phyloP scores from a whole-genome alignment of 148 eudicot species.

The Persicaria tinctoria region DNA sequence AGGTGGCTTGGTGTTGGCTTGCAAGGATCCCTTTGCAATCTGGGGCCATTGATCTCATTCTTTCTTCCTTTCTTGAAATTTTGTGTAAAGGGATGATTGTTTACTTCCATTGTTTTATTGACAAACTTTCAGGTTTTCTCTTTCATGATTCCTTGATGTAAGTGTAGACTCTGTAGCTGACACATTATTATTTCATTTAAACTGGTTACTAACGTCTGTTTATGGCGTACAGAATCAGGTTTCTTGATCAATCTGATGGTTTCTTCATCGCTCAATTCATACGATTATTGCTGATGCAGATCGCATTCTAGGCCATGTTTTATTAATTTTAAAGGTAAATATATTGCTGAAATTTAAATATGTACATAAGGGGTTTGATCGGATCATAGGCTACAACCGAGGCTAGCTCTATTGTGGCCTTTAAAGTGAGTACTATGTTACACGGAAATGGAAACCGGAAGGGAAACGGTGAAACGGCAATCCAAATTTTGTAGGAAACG shows the following conservation, averaged over 20 bases:
- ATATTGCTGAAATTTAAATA: too few relatives aligned
- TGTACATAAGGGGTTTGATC: too few relatives aligned
- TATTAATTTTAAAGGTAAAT: too few relatives aligned
- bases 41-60: conserved; percentile 51
- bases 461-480: too few relatives aligned
- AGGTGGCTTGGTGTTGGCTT: conserved; percentile 15
- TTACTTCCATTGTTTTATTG: conserved; percentile 72
- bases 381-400: too few relatives aligned
- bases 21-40: conserved; percentile 34
- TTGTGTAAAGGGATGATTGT: conserved; percentile 74
- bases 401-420: too few relatives aligned
- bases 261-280: background rate
- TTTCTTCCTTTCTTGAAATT: conserved; percentile 32
- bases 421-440: too few relatives aligned
- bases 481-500: too few relatives aligned
- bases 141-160: conserved; percentile 18
- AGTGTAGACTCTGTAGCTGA: background rate
- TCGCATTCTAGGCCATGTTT: too few relatives aligned
- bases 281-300: background rate
- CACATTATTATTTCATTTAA: background rate
- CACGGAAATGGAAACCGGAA: too few relatives aligned
- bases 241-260: too few relatives aligned
- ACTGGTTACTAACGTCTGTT: background rate
- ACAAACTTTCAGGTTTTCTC: conserved; percentile 16
- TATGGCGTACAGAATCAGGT: background rate